phyloP scores from a whole-genome alignment of 495 filamentous ascomycete species.

The Massariosphaeria phaeospora region DNA sequence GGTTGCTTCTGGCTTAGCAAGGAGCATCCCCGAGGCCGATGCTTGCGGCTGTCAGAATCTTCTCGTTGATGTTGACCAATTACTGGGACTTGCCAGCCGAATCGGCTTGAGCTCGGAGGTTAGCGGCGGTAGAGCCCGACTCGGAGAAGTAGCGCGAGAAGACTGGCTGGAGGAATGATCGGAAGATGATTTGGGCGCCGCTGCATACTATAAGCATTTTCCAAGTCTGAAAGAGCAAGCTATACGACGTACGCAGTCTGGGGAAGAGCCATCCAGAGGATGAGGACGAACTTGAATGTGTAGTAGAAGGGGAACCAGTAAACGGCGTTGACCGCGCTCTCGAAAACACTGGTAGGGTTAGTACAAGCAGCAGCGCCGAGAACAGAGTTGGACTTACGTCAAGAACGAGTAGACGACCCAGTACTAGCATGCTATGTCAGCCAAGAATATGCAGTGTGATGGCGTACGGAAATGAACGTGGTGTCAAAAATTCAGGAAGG shows the following conservation, averaged over 20 bases:
- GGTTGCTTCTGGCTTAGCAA: neutral
- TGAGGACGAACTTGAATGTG: constrained; percentile 96
- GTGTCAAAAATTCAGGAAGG: neutral
- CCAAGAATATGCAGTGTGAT: constrained; percentile 24
- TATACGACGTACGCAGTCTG: constrained; percentile 68
- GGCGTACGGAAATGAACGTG: neutral
- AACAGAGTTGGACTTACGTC: constrained; percentile 51
- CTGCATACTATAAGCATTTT: constrained; percentile 45
- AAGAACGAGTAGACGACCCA: constrained; percentile 96
- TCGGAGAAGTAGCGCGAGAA: constrained; percentile 83
- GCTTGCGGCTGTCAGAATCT: constrained; percentile 27
- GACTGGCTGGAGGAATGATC: constrained; percentile 86
- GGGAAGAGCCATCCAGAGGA: constrained; percentile 96
- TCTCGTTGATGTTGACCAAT: neutral
- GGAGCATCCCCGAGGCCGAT: constrained; percentile 4
- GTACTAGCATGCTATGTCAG: constrained; percentile 59
- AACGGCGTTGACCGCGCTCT: constrained; percentile 86
- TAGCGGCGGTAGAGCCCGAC: constrained; percentile 70
- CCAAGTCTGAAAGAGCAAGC: neutral
- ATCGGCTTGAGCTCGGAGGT: constrained; percentile 87
- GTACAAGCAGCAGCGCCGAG: constrained; percentile 11
- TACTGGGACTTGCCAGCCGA: constrained; percentile 52
- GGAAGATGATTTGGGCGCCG: constrained; percentile 93
- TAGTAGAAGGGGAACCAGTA: constrained; percentile 99
- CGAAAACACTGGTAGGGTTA: constrained; percentile 58